phyloP scores from a whole-genome alignment of 768 basidiomycete species.

The Thelephora ganbajun region DNA sequence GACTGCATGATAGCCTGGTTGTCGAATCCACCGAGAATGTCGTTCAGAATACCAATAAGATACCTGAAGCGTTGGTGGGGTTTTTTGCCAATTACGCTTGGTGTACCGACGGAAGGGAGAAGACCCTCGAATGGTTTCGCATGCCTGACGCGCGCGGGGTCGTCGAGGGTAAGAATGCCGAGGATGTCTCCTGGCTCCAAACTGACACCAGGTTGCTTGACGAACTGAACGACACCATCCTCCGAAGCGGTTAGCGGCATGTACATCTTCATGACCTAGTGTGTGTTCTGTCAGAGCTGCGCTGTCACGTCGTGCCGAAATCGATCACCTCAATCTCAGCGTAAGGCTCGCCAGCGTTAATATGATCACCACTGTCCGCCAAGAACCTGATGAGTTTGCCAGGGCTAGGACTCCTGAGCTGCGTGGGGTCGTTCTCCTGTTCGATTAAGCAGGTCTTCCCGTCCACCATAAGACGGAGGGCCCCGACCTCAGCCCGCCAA shows the following conservation, averaged over 20 bases:
- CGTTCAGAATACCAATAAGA: conserved; percentile 64
- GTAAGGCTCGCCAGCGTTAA: conserved; percentile 92
- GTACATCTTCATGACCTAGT: conserved; percentile 97
- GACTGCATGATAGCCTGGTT: conserved; percentile 84
- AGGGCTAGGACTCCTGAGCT: conserved; percentile 88
- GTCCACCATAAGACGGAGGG: conserved; percentile 85
- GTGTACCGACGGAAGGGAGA: conserved; percentile 75
- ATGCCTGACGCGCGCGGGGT: conserved; percentile 92
- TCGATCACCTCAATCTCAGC: conserved; percentile 86
- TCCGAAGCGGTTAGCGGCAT: conserved; percentile 94
- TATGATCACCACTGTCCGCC: conserved; percentile 93
- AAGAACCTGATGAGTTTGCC: conserved; percentile 93
- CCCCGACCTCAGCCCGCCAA: conserved; percentile 97
- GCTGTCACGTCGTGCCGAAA: conserved; percentile 2
- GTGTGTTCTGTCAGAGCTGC: conserved; percentile 1
- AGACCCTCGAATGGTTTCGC: conserved; percentile 97
- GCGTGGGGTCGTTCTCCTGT: conserved; percentile 98
- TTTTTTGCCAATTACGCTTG: conserved; percentile 78
- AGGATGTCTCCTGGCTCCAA: conserved; percentile 95
- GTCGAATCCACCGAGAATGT: conserved; percentile 94
- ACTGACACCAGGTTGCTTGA: conserved; percentile 96
- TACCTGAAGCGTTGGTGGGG: conserved; percentile 74
- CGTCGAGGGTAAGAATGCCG: conserved; percentile 91
- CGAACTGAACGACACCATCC: conserved; percentile 86
- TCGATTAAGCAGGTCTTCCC: conserved; percentile 97